A percentile compares a stretch with the other conserved stretches of the same genome.
phyloP scores from a whole-genome alignment of 2,329 filamentous ascomycete genomes.

The Graphiopsis chlorocephala region DNA sequence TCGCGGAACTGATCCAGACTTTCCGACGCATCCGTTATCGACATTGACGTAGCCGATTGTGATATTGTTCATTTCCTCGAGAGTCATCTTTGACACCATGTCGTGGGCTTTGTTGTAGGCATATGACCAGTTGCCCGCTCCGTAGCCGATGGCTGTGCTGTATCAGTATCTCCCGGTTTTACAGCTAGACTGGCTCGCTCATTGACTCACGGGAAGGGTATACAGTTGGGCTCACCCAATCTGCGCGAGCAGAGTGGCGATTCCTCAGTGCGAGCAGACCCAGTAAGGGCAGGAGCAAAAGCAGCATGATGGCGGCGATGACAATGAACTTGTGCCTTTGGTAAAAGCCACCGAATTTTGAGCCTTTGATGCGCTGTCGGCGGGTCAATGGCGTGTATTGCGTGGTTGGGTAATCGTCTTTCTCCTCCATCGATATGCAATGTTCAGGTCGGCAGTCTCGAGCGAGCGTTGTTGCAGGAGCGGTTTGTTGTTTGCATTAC shows the following conservation, averaged over 20 bases:
- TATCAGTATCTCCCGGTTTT: background rate
- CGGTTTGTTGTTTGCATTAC: slow-evolving; percentile 4
- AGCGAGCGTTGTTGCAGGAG: background rate
- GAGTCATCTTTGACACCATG: slow-evolving; percentile 36
- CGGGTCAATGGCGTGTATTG: background rate
- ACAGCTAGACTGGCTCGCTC: background rate
- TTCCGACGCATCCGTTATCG: slow-evolving; percentile 37
- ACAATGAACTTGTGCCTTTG: slow-evolving; percentile 26
- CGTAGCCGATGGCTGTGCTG: slow-evolving; percentile 28
- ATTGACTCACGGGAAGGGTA: slow-evolving; percentile 29
- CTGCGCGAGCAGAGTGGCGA: slow-evolving; percentile 22
- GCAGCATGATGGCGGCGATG: slow-evolving; percentile 23
- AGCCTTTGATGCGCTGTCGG: slow-evolving; percentile 4
- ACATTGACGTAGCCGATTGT: slow-evolving; percentile 32
- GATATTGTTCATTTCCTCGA: slow-evolving; percentile 38
- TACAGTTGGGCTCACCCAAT: slow-evolving; percentile 29
- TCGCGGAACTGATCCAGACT: slow-evolving; percentile 35
- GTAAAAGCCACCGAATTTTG: slow-evolving; percentile 22
- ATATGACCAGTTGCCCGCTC: slow-evolving; percentile 33
- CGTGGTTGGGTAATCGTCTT: slow-evolving; percentile 11
- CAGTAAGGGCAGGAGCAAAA: slow-evolving; percentile 30
- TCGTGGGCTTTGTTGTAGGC: slow-evolving; percentile 33
- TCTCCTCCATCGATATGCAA: slow-evolving; percentile 8
- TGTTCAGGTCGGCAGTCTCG: slow-evolving; percentile 2
- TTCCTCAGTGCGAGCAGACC: slow-evolving; percentile 30